Evolutionary conservation across 345 rosid genomes (phyloP).

Genomic region (Mangifera indica): DNA sequence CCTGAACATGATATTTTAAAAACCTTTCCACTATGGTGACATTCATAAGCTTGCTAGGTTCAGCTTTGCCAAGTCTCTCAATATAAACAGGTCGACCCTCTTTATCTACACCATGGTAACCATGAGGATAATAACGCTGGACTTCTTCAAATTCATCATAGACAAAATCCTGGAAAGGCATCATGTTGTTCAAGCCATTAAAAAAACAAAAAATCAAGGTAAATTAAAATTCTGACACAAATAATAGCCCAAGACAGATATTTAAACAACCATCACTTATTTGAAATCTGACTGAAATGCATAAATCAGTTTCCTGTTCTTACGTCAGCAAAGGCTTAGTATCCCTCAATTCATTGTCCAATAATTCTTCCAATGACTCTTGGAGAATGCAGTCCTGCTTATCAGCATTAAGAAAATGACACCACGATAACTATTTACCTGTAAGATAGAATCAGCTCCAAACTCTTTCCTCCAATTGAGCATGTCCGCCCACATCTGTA

Average conservation of each 20-base stretch:
- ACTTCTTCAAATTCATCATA: slow-evolving; percentile 82
- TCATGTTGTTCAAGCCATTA: slow-evolving; percentile 4
- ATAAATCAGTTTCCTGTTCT: neutral
- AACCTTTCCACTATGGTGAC: slow-evolving; percentile 84
- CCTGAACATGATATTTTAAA: slow-evolving; percentile 84
- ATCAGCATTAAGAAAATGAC: slow-evolving; percentile 6
- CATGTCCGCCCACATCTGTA: slow-evolving; percentile 95
- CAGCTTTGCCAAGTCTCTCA: slow-evolving; percentile 80
- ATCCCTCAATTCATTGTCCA: slow-evolving; percentile 16
- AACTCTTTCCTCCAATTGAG: slow-evolving; percentile 83
- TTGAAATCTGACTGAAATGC: slow-evolving; percentile 7
- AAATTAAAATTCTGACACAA: neutral
- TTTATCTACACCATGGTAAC: slow-evolving; percentile 95
- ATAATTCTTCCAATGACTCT: neutral
- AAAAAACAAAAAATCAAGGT: slow-evolving; percentile 1
- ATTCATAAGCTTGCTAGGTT: slow-evolving; percentile 74
- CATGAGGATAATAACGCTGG: slow-evolving; percentile 83
- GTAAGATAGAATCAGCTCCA: slow-evolving; percentile 67
- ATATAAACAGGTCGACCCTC: slow-evolving; percentile 84
- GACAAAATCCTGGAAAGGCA: slow-evolving; percentile 68
- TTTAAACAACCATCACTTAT: slow-evolving; percentile 14
- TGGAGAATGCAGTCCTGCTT: neutral
- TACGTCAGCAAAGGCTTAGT: slow-evolving; percentile 11
- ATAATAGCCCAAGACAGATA: neutral
- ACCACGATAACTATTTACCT: slow-evolving; percentile 43